phyloP scores from a whole-genome alignment of 345 rosid species.

The Adansonia digitata region DNA sequence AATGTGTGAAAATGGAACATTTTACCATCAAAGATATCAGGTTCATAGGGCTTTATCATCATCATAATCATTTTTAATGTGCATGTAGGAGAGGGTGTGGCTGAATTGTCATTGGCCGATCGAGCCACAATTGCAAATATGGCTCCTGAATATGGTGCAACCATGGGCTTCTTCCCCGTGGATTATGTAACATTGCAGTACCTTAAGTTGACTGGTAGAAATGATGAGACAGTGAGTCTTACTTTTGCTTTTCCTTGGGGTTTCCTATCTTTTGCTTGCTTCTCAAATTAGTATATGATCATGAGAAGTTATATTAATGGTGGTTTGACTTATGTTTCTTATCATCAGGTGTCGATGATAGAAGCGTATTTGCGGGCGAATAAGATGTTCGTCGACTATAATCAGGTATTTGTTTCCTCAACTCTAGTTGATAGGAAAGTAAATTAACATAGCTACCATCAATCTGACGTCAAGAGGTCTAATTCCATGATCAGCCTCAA shows the following conservation, averaged over 20 bases:
- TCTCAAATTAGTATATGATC: neutral
- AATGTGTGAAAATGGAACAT: neutral
- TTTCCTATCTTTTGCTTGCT: neutral
- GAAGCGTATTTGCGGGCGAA: slow-evolving; percentile 85
- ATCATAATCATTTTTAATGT: neutral
- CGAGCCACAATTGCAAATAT: slow-evolving; percentile 90
- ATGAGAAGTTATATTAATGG: neutral
- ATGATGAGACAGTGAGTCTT: slow-evolving; percentile 68
- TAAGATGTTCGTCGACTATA: slow-evolving; percentile 79
- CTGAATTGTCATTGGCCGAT: slow-evolving; percentile 72
- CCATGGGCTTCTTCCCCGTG: slow-evolving; percentile 95
- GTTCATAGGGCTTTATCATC: neutral
- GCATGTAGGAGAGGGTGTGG: slow-evolving; percentile 73
- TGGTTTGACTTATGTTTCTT: neutral
- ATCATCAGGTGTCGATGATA: slow-evolving; percentile 62
- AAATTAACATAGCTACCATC: neutral
- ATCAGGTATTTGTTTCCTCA: slow-evolving; percentile 46
- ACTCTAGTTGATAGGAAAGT: neutral
- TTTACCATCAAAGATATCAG: neutral
- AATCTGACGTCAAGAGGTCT: neutral
- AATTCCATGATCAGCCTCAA: slow-evolving; percentile 47
- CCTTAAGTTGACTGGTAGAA: slow-evolving; percentile 81
- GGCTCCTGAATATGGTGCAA: slow-evolving; percentile 97
- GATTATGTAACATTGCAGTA: slow-evolving; percentile 83
- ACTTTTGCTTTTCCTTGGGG: neutral